A percentile compares a stretch with the other conserved stretches of the same genome.
phyloP scores from a whole-genome alignment of 139 green algal genomes.

The Microglena sp. region DNA sequence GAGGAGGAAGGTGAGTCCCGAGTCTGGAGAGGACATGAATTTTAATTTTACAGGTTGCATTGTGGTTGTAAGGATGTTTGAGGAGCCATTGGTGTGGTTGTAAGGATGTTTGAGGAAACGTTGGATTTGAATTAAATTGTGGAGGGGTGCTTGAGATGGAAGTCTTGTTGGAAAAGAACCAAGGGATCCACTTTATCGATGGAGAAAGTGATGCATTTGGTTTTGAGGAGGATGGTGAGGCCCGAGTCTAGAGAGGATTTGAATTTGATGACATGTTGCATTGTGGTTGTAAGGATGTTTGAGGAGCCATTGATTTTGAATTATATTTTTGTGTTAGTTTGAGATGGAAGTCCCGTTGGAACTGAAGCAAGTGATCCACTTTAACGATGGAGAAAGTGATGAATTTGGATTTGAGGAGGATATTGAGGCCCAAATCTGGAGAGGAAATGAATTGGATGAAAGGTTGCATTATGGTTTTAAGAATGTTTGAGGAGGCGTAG shows the following conservation, averaged over 20 bases:
- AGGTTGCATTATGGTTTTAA: background rate
- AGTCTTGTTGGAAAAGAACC: too few relatives aligned
- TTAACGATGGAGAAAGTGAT: constrained; percentile 31
- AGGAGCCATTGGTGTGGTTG: background rate
- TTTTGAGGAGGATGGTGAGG: background rate
- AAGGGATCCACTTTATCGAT: too few relatives aligned
- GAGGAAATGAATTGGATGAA: background rate
- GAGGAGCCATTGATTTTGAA: background rate
- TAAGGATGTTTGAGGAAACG: background rate
- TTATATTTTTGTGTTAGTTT: background rate
- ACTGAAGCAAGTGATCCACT: constrained; percentile 40
- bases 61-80: background rate
- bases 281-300: constrained; percentile 2
- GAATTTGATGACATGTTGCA: too few relatives aligned
- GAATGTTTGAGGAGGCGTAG: background rate
- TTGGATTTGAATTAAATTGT: background rate
- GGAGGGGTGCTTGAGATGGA: background rate
- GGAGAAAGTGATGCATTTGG: too few relatives aligned
- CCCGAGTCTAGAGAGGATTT: too few relatives aligned
- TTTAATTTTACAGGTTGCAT: background rate
- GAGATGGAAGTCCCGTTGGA: constrained; percentile 23
- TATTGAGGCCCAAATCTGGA: constrained; percentile 4
- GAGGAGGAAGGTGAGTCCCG: constrained; percentile 18
- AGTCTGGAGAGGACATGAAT: background rate
- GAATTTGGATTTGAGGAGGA: constrained; percentile 30